A percentile compares a stretch with the other conserved stretches of the same genome.
These are phyloP conservation scores for Aciculoconidium aculeatum DNA, from an alignment of 805 yeast species.

Conservation along the genomic window DNA sequence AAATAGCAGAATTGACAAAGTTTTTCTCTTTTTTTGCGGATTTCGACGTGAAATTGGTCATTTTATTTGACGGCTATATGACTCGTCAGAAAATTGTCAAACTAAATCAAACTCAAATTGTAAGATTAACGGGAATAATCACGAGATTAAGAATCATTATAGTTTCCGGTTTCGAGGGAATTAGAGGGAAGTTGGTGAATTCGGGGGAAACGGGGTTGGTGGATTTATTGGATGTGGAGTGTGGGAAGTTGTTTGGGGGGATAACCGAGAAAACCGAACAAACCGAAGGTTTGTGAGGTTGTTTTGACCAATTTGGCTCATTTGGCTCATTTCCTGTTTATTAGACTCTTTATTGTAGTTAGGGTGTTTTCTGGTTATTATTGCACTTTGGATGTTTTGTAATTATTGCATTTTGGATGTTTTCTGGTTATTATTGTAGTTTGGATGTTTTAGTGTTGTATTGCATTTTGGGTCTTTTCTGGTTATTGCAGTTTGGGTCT, in stretches of 20 bases:
- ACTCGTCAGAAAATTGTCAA: constrained; percentile 17
- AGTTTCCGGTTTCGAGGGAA: constrained; percentile 19
- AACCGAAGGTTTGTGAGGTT: too few relatives aligned
- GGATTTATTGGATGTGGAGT: constrained; percentile 27
- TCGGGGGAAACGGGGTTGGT: constrained; percentile 7
- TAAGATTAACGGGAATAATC: constrained; percentile 48
- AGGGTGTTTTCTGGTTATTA: too few relatives aligned
- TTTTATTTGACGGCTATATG: constrained; percentile 25
- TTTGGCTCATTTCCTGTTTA: too few relatives aligned
- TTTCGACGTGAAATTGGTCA: constrained; percentile 23
- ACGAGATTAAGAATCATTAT: constrained; percentile 45
- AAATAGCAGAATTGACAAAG: constrained; percentile 9
- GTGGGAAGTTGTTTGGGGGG: constrained; percentile 37
- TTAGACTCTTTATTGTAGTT: too few relatives aligned
- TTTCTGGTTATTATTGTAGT: too few relatives aligned
- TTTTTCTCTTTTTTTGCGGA: constrained; percentile 32
- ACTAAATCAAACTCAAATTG: constrained; percentile 44
- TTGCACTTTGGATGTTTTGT: too few relatives aligned
- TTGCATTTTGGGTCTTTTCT: too few relatives aligned
- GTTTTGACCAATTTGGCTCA: too few relatives aligned
- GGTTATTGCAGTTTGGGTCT: too few relatives aligned
- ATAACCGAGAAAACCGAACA: too few relatives aligned
- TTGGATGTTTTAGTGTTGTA: too few relatives aligned
- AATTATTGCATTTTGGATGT: too few relatives aligned
- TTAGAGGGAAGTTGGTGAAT: constrained; percentile 7